Conservation (phyloP, 331 rosid genomes). For the Acacia pycnantha region DNA sequence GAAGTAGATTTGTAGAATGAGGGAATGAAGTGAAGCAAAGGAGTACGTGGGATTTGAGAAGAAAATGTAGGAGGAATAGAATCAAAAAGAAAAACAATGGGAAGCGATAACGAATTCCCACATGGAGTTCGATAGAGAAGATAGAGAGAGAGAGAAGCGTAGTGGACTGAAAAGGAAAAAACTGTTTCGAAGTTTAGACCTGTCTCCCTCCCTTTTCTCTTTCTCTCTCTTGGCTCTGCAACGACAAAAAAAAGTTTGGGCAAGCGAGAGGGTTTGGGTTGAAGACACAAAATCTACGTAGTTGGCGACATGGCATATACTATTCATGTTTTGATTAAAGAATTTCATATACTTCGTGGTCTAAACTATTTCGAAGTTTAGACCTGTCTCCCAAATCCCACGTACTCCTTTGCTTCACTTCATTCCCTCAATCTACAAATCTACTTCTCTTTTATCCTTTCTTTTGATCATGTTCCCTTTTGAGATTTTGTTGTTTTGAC, state of each 20-base stretch:
- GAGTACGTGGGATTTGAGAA: not conserved
- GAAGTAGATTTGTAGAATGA: too few relatives aligned
- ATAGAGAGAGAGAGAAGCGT: constrained; percentile 39
- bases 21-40: too few relatives aligned
- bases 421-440: too few relatives aligned
- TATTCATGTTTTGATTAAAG: not conserved
- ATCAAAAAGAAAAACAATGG: not conserved
- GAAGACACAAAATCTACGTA: constrained; percentile 27
- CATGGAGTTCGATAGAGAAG: constrained; percentile 8
- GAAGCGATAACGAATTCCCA: not conserved
- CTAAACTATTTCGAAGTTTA: too few relatives aligned
- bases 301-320: constrained; percentile 24
- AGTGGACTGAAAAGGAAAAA: constrained; percentile 62
- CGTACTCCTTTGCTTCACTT: too few relatives aligned
- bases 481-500: too few relatives aligned
- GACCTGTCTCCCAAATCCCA: too few relatives aligned
- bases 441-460: too few relatives aligned
- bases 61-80: not conserved
- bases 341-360: too few relatives aligned
- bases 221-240: constrained; percentile 29
- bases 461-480: too few relatives aligned
- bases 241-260: constrained; percentile 28
- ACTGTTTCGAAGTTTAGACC: constrained; percentile 32
- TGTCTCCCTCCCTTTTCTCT: constrained; percentile 27
- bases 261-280: not conserved